Evolutionary conservation across 345 rosid genomes (phyloP).

Genomic region (Toxicodendron radicans): DNA sequence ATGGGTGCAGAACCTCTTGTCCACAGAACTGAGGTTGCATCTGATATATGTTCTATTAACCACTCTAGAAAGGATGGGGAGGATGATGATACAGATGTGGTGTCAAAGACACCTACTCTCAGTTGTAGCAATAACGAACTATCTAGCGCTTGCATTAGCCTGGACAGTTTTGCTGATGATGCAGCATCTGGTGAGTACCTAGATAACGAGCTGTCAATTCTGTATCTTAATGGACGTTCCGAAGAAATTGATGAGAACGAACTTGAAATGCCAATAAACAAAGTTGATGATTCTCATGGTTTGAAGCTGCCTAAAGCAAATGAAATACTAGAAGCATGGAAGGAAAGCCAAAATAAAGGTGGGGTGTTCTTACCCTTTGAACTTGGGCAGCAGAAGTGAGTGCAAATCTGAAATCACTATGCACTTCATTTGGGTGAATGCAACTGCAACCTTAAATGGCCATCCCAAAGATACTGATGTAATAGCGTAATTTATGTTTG

Average conservation of each 20-base stretch:
- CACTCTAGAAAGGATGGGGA: neutral
- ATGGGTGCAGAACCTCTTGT: conserved; percentile 8
- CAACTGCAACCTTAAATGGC: neutral
- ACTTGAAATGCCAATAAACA: conserved; percentile 12
- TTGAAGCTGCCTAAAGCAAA: conserved; percentile 55
- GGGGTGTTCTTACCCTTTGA: conserved; percentile 34
- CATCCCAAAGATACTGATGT: neutral
- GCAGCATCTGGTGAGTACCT: conserved; percentile 16
- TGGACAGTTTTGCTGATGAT: conserved; percentile 4
- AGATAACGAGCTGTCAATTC: conserved; percentile 33
- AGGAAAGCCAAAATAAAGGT: conserved; percentile 40
- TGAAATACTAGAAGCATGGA: conserved; percentile 73
- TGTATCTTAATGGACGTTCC: conserved; percentile 32
- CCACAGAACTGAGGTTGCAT: conserved; percentile 1
- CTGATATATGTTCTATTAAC: neutral
- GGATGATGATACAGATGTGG: conserved; percentile 11
- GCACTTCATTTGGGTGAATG: neutral
- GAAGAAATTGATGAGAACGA: conserved; percentile 24
- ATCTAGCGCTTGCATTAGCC: neutral
- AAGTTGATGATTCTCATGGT: conserved; percentile 31
- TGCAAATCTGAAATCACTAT: neutral
- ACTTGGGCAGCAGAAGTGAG: conserved; percentile 14
- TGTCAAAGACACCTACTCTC: neutral
- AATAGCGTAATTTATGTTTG: neutral
- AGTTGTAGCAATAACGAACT: neutral